Conservation (phyloP, 352 stramenopile genomes). For the Pythium monospermum region DNA sequence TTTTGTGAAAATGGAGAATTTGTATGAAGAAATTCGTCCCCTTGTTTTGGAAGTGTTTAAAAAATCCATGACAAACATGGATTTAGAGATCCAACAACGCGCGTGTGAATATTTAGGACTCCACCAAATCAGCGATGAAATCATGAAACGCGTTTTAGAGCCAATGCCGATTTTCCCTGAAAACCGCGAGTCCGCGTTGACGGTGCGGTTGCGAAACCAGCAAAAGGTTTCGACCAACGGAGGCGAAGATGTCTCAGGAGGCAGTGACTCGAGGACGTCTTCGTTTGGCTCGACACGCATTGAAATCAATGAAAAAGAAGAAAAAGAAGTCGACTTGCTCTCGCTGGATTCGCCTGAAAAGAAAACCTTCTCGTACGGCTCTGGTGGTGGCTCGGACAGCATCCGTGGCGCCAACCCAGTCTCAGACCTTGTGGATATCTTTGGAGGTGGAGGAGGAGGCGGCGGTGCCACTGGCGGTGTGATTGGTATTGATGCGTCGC, state of each 20-base stretch:
- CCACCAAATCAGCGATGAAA: slow-evolving; percentile 75
- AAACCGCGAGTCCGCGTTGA: slow-evolving; percentile 66
- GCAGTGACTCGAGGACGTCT: slow-evolving; percentile 6
- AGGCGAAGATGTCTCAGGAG: no score
- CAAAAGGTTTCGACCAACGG: slow-evolving; percentile 35
- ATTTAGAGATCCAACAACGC: slow-evolving; percentile 97
- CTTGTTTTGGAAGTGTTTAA: slow-evolving; percentile 91
- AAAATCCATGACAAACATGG: slow-evolving; percentile 90
- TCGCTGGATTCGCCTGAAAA: slow-evolving; percentile 41
- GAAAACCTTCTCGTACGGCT: slow-evolving; percentile 12
- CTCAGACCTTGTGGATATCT: slow-evolving; percentile 49
- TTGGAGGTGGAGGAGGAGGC: slow-evolving; percentile 26
- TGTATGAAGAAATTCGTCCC: slow-evolving; percentile 81
- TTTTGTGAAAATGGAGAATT: slow-evolving; percentile 95
- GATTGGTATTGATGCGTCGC: slow-evolving; percentile 36
- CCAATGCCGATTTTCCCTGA: slow-evolving; percentile 98
- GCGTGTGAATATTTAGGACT: slow-evolving; percentile 95
- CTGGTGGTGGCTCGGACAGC: slow-evolving; percentile 18
- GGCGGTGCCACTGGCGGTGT: slow-evolving; percentile 9
- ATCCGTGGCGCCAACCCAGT: slow-evolving; percentile 50
- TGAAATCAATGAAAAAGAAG: slow-evolving; percentile 13
- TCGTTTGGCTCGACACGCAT: slow-evolving; percentile 13
- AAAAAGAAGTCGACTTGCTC: slow-evolving; percentile 40
- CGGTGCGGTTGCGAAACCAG: slow-evolving; percentile 65
- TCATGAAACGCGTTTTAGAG: slow-evolving; percentile 93